Percentiles rank a stretch among this genome's conserved stretches.
Conservation (phyloP, 306 rosid genomes). For the Fragaria iinumae region DNA sequence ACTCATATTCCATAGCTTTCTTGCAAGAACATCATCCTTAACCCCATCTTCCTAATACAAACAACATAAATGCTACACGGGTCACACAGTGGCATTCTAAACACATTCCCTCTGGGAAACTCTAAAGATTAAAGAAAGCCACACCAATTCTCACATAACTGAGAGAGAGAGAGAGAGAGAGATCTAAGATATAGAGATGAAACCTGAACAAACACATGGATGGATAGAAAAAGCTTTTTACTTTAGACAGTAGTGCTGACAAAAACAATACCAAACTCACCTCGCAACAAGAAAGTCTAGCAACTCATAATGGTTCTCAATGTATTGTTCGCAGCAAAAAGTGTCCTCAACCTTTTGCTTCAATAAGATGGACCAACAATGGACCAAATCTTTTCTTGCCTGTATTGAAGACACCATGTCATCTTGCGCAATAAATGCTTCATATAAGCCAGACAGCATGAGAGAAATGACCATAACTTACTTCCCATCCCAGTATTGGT, state of each 20-base stretch:
- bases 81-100: not conserved
- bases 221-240: not conserved
- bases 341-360: constrained; percentile 71
- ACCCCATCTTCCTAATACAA: not conserved
- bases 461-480: constrained; percentile 44
- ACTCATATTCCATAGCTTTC: not conserved
- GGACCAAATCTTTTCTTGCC: constrained; percentile 93
- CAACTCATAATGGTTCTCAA: constrained; percentile 70
- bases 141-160: not conserved
- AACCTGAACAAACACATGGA: constrained; percentile 4
- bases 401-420: constrained; percentile 41
- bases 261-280: constrained; percentile 44
- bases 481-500: constrained; percentile 91
- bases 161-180: not conserved
- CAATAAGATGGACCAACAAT: constrained; percentile 84
- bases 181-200: not conserved
- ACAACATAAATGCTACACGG: not conserved
- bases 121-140: not conserved
- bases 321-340: constrained; percentile 67
- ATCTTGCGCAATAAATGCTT: constrained; percentile 29
- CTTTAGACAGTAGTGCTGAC: not conserved
- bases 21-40: not conserved
- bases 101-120: not conserved
- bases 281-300: constrained; percentile 86
- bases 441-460: constrained; percentile 17